These are phyloP conservation scores for Parafenestella ontariensis DNA, from an alignment of 2,329 filamentous ascomycete genomes.

Conservation along the genomic window DNA sequence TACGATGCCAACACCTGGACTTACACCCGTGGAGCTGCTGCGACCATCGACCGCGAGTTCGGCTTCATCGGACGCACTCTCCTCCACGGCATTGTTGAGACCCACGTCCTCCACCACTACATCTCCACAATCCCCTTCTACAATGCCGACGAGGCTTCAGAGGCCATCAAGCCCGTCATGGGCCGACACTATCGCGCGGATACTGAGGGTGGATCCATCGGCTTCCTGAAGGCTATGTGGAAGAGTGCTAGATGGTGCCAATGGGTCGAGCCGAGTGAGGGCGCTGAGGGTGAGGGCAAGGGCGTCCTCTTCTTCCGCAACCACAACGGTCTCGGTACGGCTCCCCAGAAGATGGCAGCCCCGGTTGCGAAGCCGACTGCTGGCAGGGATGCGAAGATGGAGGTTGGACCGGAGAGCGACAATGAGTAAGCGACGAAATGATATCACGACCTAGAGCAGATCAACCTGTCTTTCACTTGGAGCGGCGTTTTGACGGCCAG, in stretches of 20 bases:
- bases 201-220: conserved; percentile 72
- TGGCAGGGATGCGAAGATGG: conserved; percentile 46
- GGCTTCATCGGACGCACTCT: conserved; percentile 92
- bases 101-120: conserved; percentile 97
- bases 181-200: conserved; percentile 92
- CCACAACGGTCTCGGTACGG: conserved; percentile 80
- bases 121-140: conserved; percentile 97
- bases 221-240: conserved; percentile 87
- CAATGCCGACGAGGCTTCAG: conserved; percentile 90
- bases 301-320: conserved; percentile 95
- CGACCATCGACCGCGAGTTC: conserved; percentile 96
- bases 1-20: conserved; percentile 88
- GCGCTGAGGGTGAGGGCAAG: conserved; percentile 79
- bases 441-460: conserved; percentile 28
- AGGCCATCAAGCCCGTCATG: conserved; percentile 95
- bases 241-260: conserved; percentile 85
- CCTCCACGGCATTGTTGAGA: conserved; percentile 96
- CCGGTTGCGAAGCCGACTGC: conserved; percentile 36
- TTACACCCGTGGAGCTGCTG: conserved; percentile 90
- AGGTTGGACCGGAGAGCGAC: conserved; percentile 41
- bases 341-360: conserved; percentile 55
- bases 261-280: conserved; percentile 93
- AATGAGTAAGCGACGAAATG: conserved; percentile 33
- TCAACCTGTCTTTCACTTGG: conserved; percentile 9
- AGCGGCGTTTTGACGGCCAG: conserved; percentile 28